Conservation (phyloP, 1,284 basidiomycete genomes). For the Ganoderma boninense region DNA sequence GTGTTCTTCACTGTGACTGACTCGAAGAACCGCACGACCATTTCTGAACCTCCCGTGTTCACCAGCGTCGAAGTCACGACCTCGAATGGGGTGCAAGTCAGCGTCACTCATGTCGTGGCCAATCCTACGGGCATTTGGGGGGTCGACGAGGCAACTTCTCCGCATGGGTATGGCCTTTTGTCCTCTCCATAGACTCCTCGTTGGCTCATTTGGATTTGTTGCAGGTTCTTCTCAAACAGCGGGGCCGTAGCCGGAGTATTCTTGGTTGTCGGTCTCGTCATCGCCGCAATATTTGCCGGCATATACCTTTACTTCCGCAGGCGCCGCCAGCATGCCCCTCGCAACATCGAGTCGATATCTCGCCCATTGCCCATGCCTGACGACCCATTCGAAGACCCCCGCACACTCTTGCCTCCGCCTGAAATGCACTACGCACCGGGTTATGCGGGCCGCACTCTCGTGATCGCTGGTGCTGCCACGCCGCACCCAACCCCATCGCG, state of each 20-base stretch:
- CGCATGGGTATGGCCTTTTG: slow-evolving; percentile 30
- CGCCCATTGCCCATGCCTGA: slow-evolving; percentile 42
- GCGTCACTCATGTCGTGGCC: slow-evolving; percentile 57
- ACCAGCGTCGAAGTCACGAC: slow-evolving; percentile 55
- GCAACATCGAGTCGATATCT: slow-evolving; percentile 43
- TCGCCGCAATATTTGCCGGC: slow-evolving; percentile 44
- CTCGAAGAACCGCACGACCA: slow-evolving; percentile 43
- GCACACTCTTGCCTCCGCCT: slow-evolving; percentile 21
- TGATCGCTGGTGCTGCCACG: slow-evolving; percentile 26
- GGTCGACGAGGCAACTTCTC: slow-evolving; percentile 17
- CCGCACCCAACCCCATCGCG: slow-evolving; percentile 12
- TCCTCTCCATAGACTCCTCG: slow-evolving; percentile 12
- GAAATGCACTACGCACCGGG: slow-evolving; percentile 30
- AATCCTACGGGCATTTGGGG: slow-evolving; percentile 51
- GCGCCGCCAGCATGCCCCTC: slow-evolving; percentile 45
- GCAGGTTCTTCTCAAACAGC: slow-evolving; percentile 62
- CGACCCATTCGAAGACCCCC: slow-evolving; percentile 41
- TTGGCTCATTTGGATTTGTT: slow-evolving; percentile 1
- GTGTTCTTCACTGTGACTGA: slow-evolving; percentile 52
- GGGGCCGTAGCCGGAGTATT: slow-evolving; percentile 67
- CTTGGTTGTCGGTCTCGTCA: slow-evolving; percentile 54
- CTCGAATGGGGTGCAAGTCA: slow-evolving; percentile 50
- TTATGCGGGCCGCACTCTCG: slow-evolving; percentile 30
- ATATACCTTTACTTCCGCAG: slow-evolving; percentile 48
- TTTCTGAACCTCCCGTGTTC: slow-evolving; percentile 53